A percentile compares a stretch with the other conserved stretches of the same genome.
Evolutionary conservation across 345 rosid species (phyloP).

Genomic region (Conringia planisiliqua): DNA sequence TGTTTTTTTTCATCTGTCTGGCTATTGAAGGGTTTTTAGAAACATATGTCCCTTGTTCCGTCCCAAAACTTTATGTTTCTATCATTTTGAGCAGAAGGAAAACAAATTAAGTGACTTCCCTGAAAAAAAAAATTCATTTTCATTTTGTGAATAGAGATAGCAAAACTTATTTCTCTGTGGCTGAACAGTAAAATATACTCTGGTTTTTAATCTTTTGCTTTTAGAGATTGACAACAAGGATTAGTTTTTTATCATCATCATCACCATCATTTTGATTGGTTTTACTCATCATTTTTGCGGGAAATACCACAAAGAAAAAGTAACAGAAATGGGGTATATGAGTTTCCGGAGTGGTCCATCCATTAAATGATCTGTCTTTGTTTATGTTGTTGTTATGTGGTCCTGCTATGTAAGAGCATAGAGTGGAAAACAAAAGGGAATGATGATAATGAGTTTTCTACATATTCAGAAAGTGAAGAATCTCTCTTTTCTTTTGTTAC

Average conservation of each 20-base stretch:
- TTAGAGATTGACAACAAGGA: background rate
- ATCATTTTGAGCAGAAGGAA: background rate
- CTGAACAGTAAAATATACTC: background rate
- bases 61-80: background rate
- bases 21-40: slow-evolving; percentile 3
- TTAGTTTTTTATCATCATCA: slow-evolving; percentile 3
- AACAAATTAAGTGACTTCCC: background rate
- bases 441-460: slow-evolving; percentile 20
- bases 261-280: slow-evolving; percentile 22
- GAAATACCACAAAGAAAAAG: slow-evolving; percentile 7
- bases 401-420: slow-evolving; percentile 18
- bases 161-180: background rate
- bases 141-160: background rate
- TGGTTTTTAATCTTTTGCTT: background rate
- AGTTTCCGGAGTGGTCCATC: slow-evolving; percentile 32
- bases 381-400: slow-evolving; percentile 29
- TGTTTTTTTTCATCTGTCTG: slow-evolving; percentile 14
- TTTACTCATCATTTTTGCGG: slow-evolving; percentile 20
- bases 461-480: slow-evolving; percentile 30
- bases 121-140: background rate
- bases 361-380: slow-evolving; percentile 23
- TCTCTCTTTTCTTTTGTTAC: slow-evolving; percentile 25
- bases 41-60: background rate
- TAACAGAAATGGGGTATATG: slow-evolving; percentile 17
- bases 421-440: slow-evolving; percentile 8